Evolutionary conservation across 2,329 filamentous ascomycete genomes (phyloP).

Genomic region (Colletotrichum sublineola): DNA sequence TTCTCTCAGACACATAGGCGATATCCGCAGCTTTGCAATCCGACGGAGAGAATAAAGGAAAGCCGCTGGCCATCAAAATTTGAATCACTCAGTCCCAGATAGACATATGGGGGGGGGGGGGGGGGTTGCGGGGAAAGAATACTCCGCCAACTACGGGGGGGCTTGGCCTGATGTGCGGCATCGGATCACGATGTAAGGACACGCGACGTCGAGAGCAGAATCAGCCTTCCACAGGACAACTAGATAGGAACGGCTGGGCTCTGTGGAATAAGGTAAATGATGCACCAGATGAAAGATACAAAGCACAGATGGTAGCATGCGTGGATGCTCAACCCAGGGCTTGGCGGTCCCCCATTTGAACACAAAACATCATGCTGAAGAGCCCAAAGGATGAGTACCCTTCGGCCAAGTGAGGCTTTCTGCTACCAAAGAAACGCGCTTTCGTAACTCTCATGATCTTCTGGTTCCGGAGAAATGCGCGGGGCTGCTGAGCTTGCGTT

Average conservation of each 20-base stretch:
- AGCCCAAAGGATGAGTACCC: too few relatives aligned
- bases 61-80: background rate
- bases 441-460: background rate
- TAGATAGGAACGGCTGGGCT: background rate
- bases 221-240: background rate
- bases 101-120: slow-evolving; percentile 2
- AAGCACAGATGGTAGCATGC: background rate
- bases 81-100: too few relatives aligned
- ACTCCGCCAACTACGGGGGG: background rate
- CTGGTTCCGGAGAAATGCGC: background rate
- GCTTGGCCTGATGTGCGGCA: too few relatives aligned
- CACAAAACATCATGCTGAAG: background rate
- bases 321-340: background rate
- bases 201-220: background rate
- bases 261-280: background rate
- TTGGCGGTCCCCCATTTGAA: background rate
- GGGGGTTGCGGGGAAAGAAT: slow-evolving; percentile 6
- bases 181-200: background rate
- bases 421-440: slow-evolving; percentile 24
- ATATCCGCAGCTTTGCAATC: too few relatives aligned
- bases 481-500: background rate
- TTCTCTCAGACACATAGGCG: background rate
- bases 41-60: background rate
- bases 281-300: background rate
- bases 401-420: background rate